Conservation (phyloP, 345 rosid genomes). For the Schrenkiella parvula region DNA sequence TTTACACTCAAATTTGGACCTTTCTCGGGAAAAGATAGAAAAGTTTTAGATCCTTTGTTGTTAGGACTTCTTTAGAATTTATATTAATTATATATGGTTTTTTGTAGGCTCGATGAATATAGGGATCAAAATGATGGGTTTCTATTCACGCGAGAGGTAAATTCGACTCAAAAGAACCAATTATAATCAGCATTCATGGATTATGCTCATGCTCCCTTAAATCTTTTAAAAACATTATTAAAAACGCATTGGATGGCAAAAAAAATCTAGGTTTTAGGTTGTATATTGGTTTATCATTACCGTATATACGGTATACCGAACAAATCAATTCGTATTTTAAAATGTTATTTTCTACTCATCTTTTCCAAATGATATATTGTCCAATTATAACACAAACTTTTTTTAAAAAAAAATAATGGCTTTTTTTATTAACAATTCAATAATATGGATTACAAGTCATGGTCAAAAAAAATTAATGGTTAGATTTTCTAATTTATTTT, state of each 20-base stretch:
- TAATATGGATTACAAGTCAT: no score
- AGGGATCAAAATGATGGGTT: constrained; percentile 22
- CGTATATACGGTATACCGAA: not conserved
- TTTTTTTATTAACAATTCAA: no score
- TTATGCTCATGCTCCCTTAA: not conserved
- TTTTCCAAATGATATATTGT: not conserved
- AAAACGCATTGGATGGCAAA: not conserved
- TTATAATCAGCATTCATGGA: not conserved
- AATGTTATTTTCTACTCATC: not conserved
- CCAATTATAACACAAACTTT: not conserved
- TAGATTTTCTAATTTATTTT: no score
- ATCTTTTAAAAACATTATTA: not conserved
- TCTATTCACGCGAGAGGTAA: constrained; percentile 6
- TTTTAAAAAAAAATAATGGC: no score
- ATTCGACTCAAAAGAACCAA: not conserved
- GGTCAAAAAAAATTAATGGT: no score
- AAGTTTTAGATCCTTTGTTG: not conserved
- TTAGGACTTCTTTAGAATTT: not conserved
- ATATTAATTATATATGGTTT: no score
- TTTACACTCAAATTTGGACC: constrained; percentile 4
- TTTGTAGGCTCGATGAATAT: constrained; percentile 28
- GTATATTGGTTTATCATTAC: not conserved
- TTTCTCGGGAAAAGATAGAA: not conserved
- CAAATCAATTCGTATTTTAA: not conserved
- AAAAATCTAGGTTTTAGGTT: no score